Evolutionary conservation across 306 rosid genomes (phyloP).

Genomic region (Pterocarpus macrocarpus): DNA sequence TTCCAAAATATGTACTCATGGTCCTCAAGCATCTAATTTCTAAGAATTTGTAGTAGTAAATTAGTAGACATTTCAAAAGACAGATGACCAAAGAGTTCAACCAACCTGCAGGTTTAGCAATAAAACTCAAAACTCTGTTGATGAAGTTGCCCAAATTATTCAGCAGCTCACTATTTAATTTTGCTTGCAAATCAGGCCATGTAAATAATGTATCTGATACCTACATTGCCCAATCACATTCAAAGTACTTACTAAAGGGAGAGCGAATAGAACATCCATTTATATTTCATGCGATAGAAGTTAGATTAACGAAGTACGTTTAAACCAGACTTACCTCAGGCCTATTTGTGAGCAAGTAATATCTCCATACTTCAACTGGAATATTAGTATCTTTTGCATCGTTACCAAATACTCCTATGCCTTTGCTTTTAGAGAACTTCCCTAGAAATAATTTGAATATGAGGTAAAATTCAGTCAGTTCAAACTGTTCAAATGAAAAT

Average conservation of each 20-base stretch:
- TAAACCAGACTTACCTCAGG: constrained; percentile 78
- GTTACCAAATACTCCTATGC: constrained; percentile 93
- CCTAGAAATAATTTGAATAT: constrained; percentile 55
- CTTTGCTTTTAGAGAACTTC: constrained; percentile 96
- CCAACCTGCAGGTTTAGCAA: constrained; percentile 98
- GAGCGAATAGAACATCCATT: constrained; percentile 17
- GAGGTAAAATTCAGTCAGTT: constrained; percentile 11
- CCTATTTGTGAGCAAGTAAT: constrained; percentile 92
- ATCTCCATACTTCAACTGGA: constrained; percentile 98
- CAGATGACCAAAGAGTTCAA: constrained; percentile 39
- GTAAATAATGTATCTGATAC: constrained; percentile 92
- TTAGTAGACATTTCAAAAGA: constrained; percentile 14
- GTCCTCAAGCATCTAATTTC: constrained; percentile 24
- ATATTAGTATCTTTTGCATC: constrained; percentile 93
- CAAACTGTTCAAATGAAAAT: constrained; percentile 34
- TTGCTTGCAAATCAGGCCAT: constrained; percentile 96
- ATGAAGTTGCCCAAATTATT: constrained; percentile 93
- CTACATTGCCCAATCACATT: constrained; percentile 51
- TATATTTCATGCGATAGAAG: constrained; percentile 24
- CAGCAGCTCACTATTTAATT: constrained; percentile 86
- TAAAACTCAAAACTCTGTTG: constrained; percentile 90
- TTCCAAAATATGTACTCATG: constrained; percentile 32
- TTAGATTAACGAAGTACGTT: neutral
- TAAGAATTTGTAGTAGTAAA: constrained; percentile 35
- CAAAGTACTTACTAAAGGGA: constrained; percentile 34